phyloP scores from a whole-genome alignment of 805 yeast genomes.

The Schizosaccharomyces lindneri region DNA sequence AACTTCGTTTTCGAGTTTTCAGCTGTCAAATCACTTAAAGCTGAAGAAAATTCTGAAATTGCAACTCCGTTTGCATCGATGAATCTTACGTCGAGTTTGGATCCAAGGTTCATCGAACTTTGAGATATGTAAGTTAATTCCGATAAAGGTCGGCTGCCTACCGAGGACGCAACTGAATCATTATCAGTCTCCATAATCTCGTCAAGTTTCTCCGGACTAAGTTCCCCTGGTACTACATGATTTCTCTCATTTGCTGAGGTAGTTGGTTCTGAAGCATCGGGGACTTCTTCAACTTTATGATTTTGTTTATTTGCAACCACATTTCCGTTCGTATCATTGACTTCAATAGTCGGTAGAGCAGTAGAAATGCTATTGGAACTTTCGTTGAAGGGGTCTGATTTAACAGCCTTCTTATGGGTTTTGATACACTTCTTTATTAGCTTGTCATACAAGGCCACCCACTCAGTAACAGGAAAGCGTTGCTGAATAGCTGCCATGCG shows the following conservation, averaged over 20 bases:
- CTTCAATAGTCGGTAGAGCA: not conserved
- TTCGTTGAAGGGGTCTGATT: not conserved
- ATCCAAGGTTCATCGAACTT: not conserved
- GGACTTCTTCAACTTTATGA: not conserved
- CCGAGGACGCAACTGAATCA: not conserved
- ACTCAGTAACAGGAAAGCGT: slow-evolving; percentile 2
- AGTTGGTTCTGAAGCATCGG: not conserved
- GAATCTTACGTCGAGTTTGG: not conserved
- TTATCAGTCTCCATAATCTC: too few relatives aligned
- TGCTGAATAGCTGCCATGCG: not conserved
- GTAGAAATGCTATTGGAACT: not conserved
- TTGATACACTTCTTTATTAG: not conserved
- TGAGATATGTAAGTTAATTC: not conserved
- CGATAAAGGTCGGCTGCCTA: not conserved
- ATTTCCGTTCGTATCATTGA: not conserved
- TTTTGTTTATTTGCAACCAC: not conserved
- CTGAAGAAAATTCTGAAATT: not conserved
- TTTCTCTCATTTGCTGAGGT: not conserved
- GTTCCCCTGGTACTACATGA: not conserved
- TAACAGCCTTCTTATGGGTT: not conserved
- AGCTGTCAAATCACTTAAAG: not conserved
- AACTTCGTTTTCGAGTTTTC: not conserved
- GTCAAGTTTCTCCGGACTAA: not conserved
- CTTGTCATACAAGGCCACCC: not conserved
- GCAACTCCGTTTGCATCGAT: not conserved